These are phyloP conservation scores for Zygotorulaspora mrakii DNA, from an alignment of 1,139 yeast genomes.

Conservation along the genomic window DNA sequence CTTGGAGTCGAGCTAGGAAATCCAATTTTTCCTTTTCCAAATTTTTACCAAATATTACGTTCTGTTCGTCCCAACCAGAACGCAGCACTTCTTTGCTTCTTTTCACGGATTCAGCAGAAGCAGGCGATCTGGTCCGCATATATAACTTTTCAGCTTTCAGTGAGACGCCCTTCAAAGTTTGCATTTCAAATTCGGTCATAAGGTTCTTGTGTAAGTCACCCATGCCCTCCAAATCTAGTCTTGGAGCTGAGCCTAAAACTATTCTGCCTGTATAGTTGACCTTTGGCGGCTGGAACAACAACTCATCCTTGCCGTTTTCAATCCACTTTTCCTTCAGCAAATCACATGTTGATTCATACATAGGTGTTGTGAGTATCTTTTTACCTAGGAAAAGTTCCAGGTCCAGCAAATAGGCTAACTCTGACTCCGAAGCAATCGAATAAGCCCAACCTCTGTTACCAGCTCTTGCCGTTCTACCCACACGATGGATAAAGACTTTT, in stretches of 20 bases:
- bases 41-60: slow-evolving; percentile 69
- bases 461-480: slow-evolving; percentile 99
- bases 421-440: slow-evolving; percentile 79
- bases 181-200: slow-evolving; percentile 67
- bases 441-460: slow-evolving; percentile 98
- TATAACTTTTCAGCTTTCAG: slow-evolving; percentile 84
- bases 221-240: slow-evolving; percentile 63
- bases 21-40: slow-evolving; percentile 69
- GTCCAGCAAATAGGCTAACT: slow-evolving; percentile 85
- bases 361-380: slow-evolving; percentile 65
- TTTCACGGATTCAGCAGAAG: slow-evolving; percentile 79
- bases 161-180: slow-evolving; percentile 65
- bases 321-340: slow-evolving; percentile 47
- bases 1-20: slow-evolving; percentile 65
- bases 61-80: slow-evolving; percentile 89
- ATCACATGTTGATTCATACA: slow-evolving; percentile 61
- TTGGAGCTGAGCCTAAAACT: slow-evolving; percentile 79
- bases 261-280: slow-evolving; percentile 72
- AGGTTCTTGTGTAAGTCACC: slow-evolving; percentile 69
- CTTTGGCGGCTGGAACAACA: slow-evolving; percentile 45
- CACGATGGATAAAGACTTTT: slow-evolving; percentile 92
- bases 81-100: slow-evolving; percentile 75
- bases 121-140: slow-evolving; percentile 78
- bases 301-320: slow-evolving; percentile 38
- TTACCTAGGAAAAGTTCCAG: slow-evolving; percentile 86